These are phyloP conservation scores for Aspergillus ibericus DNA, from an alignment of 2,329 filamentous ascomycete genomes.

Conservation along the genomic window DNA sequence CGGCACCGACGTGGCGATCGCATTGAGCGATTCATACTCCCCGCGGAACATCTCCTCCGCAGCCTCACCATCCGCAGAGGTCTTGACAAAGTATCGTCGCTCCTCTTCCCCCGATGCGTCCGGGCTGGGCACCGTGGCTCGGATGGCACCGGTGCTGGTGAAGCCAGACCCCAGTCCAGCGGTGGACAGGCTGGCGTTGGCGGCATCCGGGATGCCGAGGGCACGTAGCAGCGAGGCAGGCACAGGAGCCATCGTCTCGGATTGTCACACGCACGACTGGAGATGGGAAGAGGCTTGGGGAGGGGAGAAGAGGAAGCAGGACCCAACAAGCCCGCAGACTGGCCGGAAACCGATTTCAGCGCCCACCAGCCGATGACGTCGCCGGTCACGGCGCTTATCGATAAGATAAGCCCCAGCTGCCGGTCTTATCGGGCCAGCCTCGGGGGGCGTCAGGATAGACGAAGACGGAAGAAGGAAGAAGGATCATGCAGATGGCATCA, in stretches of 20 bases:
- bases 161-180: conserved; percentile 46
- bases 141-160: conserved; percentile 45
- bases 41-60: conserved; percentile 54
- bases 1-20: conserved; percentile 71
- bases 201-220: conserved; percentile 37
- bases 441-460: background rate
- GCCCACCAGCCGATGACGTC: conserved; percentile 7
- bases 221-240: conserved; percentile 39
- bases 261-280: background rate
- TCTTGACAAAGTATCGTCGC: conserved; percentile 44
- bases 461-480: background rate
- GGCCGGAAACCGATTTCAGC: background rate
- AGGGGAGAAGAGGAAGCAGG: background rate
- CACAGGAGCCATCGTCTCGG: conserved; percentile 29
- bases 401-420: background rate
- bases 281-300: background rate
- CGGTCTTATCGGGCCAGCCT: too few relatives aligned
- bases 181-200: conserved; percentile 36
- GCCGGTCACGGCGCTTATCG: background rate
- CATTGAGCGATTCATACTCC: conserved; percentile 80
- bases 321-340: background rate
- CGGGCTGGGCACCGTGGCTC: conserved; percentile 27
- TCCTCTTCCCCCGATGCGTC: conserved; percentile 25
- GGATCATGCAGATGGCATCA: too few relatives aligned
- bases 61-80: conserved; percentile 31